Conservation (phyloP, 2,329 filamentous ascomycete species). For the Aspergillus sp. region DNA sequence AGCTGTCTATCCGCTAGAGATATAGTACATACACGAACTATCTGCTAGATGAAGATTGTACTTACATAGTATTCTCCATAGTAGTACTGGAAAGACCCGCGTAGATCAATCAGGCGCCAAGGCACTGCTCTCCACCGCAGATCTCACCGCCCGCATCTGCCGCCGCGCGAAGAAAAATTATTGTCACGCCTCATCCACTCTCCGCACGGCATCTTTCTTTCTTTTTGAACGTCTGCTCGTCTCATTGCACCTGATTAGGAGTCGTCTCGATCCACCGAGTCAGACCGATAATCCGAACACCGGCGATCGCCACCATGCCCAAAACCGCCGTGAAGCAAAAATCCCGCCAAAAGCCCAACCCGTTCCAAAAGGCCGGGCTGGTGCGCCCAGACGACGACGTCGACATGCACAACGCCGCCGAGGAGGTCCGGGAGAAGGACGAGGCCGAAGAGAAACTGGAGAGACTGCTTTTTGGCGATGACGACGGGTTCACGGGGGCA, state of each 20-base stretch:
- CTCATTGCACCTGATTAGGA: not conserved
- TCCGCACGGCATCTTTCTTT: not conserved
- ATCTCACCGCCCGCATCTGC: constrained; percentile 29
- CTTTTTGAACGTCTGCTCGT: not conserved
- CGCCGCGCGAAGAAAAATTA: constrained; percentile 32
- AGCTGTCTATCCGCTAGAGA: not conserved
- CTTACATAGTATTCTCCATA: not conserved
- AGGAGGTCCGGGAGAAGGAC: constrained; percentile 62
- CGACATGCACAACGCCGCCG: constrained; percentile 24
- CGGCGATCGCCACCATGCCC: constrained; percentile 20
- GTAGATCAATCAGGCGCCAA: too few relatives aligned
- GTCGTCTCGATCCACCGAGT: not conserved
- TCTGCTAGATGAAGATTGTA: not conserved
- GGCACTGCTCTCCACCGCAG: constrained; percentile 18
- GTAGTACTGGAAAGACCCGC: too few relatives aligned
- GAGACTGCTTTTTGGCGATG: constrained; percentile 82
- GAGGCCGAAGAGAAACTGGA: constrained; percentile 82
- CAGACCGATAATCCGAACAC: not conserved
- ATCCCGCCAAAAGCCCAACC: constrained; percentile 21
- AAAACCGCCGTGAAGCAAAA: constrained; percentile 29
- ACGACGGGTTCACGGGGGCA: constrained; percentile 73
- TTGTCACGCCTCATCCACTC: constrained; percentile 13
- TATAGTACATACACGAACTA: not conserved
- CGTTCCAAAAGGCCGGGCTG: constrained; percentile 21
- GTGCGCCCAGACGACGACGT: constrained; percentile 20